Conservation (phyloP, 495 filamentous ascomycete species). For the Neurospora sp. region DNA sequence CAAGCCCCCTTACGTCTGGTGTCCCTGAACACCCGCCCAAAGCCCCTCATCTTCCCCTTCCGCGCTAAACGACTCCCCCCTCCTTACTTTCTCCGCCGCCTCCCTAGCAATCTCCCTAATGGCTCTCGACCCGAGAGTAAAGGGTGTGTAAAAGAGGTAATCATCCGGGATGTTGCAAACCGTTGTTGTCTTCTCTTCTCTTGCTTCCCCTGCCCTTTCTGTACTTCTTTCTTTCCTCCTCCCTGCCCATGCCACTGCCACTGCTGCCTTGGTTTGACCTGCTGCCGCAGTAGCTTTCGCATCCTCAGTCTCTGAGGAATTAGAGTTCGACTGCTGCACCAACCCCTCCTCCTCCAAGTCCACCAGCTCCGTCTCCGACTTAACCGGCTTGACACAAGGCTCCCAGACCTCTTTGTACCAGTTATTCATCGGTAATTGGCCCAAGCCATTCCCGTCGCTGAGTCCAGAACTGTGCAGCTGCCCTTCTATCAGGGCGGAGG, state of each 20-base stretch:
- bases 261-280: not conserved
- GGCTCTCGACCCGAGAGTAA: conserved; percentile 20
- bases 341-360: not conserved
- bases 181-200: not conserved
- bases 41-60: not conserved
- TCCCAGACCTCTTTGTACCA: conserved; percentile 20
- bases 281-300: not conserved
- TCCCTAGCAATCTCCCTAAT: conserved; percentile 22
- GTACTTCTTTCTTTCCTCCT: no score
- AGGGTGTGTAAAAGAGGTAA: conserved; percentile 27
- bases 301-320: not conserved
- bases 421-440: conserved; percentile 8
- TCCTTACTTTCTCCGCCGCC: conserved; percentile 16
- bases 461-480: conserved; percentile 23
- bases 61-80: conserved; percentile 1
- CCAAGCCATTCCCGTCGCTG: conserved; percentile 20
- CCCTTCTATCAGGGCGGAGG: conserved; percentile 22
- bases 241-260: no score
- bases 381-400: conserved; percentile 14
- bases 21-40: not conserved
- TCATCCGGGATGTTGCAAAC: conserved; percentile 20
- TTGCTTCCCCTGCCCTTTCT: not conserved
- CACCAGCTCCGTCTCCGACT: not conserved
- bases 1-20: not conserved
- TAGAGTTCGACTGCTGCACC: not conserved